Percentiles rank a stretch among this genome's conserved stretches.
These are phyloP conservation scores for Pseudovirgaria hyperparasitica DNA, from an alignment of 2,329 filamentous ascomycete genomes.

Conservation along the genomic window DNA sequence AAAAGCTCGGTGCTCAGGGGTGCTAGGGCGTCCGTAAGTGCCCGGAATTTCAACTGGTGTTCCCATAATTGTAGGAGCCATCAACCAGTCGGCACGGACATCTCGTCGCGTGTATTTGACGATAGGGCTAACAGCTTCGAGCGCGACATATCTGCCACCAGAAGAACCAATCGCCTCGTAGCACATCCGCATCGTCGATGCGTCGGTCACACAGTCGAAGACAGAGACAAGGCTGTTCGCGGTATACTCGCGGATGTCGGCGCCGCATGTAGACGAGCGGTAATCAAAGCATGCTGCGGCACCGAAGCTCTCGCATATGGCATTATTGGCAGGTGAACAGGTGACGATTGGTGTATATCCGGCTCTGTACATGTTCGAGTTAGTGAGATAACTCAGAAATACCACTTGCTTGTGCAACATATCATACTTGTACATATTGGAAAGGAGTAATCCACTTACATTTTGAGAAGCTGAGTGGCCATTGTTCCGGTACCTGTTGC, in stretches of 20 bases:
- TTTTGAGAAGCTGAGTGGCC: conserved; percentile 28
- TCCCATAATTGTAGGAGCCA: too few species aligned
- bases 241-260: conserved; percentile 25
- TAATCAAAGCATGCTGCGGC: conserved; percentile 37
- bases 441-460: conserved; percentile 3
- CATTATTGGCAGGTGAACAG: conserved; percentile 31
- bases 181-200: conserved; percentile 23
- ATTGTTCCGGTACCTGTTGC: conserved; percentile 30
- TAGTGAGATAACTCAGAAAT: conserved; percentile 3
- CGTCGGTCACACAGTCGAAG: conserved; percentile 31
- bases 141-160: conserved; percentile 26
- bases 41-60: conserved; percentile 1
- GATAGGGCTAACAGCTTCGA: conserved; percentile 23
- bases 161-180: conserved; percentile 24
- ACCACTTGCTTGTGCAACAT: too few species aligned
- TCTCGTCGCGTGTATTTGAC: conserved; percentile 6
- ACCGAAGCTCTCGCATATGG: conserved; percentile 29
- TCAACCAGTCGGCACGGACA: conserved; percentile 16
- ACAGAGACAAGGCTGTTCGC: conserved; percentile 24
- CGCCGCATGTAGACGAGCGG: conserved; percentile 17
- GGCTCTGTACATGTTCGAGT: conserved; percentile 9
- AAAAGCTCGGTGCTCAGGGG: conserved; percentile 1
- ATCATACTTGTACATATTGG: too few species aligned
- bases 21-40: conserved; percentile 1
- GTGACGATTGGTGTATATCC: conserved; percentile 32